Base-by-base conservation (phyloP, 2,329 filamentous ascomycete genomes). In the Hypoxylon sp. region DNA sequence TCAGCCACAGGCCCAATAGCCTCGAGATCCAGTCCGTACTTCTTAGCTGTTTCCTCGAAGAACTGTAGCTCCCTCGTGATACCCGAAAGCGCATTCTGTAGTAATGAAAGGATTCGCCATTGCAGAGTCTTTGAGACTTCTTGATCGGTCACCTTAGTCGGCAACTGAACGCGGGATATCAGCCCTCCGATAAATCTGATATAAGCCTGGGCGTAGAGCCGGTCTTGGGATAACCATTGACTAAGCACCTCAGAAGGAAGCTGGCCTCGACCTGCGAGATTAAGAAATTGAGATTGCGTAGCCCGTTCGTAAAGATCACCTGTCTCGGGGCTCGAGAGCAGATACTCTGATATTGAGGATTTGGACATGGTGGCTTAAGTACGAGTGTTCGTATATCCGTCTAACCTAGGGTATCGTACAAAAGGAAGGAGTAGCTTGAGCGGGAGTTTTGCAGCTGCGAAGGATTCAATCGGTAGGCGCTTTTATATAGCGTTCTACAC, bases 151-250 rank as follows among this genome's bases (percentile, higher is more conserved):
- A 59, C 9, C 37, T 59, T 63, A 11, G 37, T 44, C 6, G 76
- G 74, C 8, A 78, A 66, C n/a, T 67, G 63, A n/a, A 77, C 63
- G 6, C 76, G 73, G 10, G 77, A 75, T 24, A 78, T 73, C 58
- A 79, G 54, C 11, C 74, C 72, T 17, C 76, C 76, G 50, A 77
- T 74, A 68, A 78, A 78, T 26, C 77, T 73, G 47, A 72, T 60
- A 55, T 78, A 78, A 13, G 77, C 76, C 60, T 77, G 75, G 19
- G 75, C 75, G 57, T 79, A 79, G 26, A 78, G 70, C 22, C 77
- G 72, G 58, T 79, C 77, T 65, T 79, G 76, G 8, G 77, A 74
- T 8, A 79, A 64, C 77, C 77, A 79, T 42, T 75, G 66, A 54
- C 73, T 74, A 2, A 79, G 75, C 0, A 63, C 54, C 0, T 67